Conservation (phyloP, 352 stramenopile species). For the Phytopythium vexans region DNA sequence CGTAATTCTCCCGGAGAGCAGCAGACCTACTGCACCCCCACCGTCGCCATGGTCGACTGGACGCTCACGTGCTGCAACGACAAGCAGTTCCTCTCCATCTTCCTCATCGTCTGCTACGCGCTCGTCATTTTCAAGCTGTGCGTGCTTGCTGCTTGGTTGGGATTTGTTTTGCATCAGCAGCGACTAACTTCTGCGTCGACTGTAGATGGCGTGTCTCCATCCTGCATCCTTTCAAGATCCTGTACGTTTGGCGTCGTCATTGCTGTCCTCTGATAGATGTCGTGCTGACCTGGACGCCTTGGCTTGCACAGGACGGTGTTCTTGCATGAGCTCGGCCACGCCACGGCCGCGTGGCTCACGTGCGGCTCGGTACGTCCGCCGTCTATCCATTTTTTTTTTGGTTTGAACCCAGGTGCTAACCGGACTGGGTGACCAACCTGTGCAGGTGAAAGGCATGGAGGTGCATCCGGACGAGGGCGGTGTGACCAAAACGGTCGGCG, state of each 20-base stretch:
- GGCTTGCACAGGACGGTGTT: conserved; percentile 67
- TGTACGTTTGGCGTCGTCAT: conserved; percentile 38
- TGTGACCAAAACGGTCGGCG: conserved; percentile 80
- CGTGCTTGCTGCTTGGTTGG: conserved; percentile 4
- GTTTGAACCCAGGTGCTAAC: background rate
- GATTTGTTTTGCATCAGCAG: no score
- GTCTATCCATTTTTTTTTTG: no score
- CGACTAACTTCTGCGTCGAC: no score
- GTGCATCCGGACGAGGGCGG: conserved; percentile 86
- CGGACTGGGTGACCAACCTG: background rate
- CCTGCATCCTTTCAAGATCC: conserved; percentile 87
- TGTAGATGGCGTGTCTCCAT: conserved; percentile 82
- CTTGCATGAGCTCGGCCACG: conserved; percentile 83
- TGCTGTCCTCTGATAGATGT: conserved; percentile 6
- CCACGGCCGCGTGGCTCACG: conserved; percentile 80
- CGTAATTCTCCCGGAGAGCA: no score
- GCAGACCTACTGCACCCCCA: no score
- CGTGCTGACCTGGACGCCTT: background rate
- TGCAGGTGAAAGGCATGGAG: conserved; percentile 84
- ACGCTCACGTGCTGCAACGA: conserved; percentile 87
- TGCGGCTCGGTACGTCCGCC: conserved; percentile 54
- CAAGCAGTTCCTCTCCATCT: conserved; percentile 82
- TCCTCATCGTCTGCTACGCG: conserved; percentile 85
- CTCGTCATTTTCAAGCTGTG: conserved; percentile 88
- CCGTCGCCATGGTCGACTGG: conserved; percentile 33